phyloP scores from a whole-genome alignment of 768 basidiomycete genomes.

The Lactarius hengduanensis region DNA sequence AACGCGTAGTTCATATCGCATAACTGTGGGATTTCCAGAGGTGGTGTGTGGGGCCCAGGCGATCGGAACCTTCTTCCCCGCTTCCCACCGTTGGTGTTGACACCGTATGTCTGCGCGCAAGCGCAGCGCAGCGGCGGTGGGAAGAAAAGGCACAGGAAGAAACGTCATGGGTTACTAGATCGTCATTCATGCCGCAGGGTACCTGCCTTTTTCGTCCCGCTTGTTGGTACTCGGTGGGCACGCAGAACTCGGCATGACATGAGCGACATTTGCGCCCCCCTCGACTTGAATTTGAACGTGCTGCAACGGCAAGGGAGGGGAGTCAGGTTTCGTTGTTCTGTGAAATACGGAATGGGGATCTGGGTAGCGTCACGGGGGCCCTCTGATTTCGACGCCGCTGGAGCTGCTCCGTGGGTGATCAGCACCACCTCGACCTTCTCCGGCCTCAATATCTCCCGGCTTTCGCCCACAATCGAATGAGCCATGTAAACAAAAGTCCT shows the following conservation, averaged over 20 bases:
- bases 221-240: not conserved
- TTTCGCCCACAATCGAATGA: not conserved
- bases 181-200: conserved; percentile 6
- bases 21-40: conserved; percentile 17
- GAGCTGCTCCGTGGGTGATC: too few relatives aligned
- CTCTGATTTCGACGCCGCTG: not conserved
- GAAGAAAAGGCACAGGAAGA: conserved; percentile 22
- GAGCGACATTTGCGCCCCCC: not conserved
- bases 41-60: not conserved
- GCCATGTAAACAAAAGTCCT: not conserved
- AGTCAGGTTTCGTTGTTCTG: not conserved
- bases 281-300: not conserved
- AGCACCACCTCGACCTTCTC: too few relatives aligned
- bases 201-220: conserved; percentile 19
- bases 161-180: conserved; percentile 6
- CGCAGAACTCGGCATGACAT: not conserved
- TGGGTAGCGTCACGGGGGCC: not conserved
- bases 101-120: not conserved
- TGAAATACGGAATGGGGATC: not conserved
- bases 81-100: not conserved
- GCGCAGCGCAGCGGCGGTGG: conserved; percentile 2
- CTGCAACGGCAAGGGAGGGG: not conserved
- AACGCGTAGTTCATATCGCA: conserved; percentile 12
- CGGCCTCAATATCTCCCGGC: too few relatives aligned
- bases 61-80: not conserved